Evolutionary conservation across 805 yeast species (phyloP), one percentile per base, ranked within the genome.

Genomic region (Monosporozyma solicola): DNA sequence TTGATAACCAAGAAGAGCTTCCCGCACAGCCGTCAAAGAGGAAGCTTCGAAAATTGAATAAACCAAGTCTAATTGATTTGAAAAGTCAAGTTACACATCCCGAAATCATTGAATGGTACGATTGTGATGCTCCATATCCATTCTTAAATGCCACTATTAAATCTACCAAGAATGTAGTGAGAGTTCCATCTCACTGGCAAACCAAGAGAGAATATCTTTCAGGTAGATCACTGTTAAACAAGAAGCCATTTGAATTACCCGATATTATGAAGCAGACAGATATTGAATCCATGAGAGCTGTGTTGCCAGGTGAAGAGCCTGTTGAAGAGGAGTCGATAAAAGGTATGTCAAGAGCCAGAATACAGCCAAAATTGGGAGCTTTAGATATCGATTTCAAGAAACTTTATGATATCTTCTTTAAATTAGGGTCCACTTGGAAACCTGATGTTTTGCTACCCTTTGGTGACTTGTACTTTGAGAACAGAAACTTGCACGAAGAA

Each of bases 111-210:
- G 95, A 90, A 57, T 85, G 95, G 95, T 80, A 73, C 60, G 98
- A 94, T 66, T 84, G 83, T 1, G 94, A 91, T 71, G 85, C 97
- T 0, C 75, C 75, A 0, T 92, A 88, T 60, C 96, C 99, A 1
- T 69, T 72, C 48, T 64, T 90, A 22, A 73, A 82, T 13, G 80
- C 87, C 0, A 72, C 76, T 24, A 66, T 92, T 49, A 92, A 91
- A 63, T 71, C 83, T 0, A 69, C 73, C 37, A 82, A 80, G 53
- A 87, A 88, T 57, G 75, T 72, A 1, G 83, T 91, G 0, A 87
- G 82, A 1, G 88, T 92, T 1, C 98, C 98, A 0, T 62, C 70
- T 0, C 94, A 90, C 67, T 92, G 99, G 99, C 80, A 80, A 51
- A 70, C 77, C 15, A 89, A 88, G 62, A 72, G 85, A 51, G 96